Evolutionary conservation across 2,329 filamentous ascomycete genomes (phyloP), one percentile per base, ranked within the genome.

Genomic region (Herpotrichia juniperi): DNA sequence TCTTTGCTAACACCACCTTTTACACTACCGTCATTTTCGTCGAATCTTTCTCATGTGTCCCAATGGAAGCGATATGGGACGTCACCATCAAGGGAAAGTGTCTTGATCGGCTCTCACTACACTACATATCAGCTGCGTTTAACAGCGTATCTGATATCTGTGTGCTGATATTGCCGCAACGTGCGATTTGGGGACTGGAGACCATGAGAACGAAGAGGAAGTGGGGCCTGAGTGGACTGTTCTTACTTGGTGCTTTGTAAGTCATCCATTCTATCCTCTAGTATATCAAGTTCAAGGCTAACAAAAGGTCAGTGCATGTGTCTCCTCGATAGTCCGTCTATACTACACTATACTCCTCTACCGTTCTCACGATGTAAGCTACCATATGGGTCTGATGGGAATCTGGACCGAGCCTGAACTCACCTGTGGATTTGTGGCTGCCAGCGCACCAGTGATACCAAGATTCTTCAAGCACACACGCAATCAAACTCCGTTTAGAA

Each of bases 141-240:
- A 66, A 66, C 49, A 56, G 50, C 6, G 51, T 51, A 9, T 60
- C 57, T 35, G 63, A 64, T 39, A 31, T 63, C 2, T 49, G 62
- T 17, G 48, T 59, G n/a, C 39, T 66, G 2, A 31, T 54, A 1
- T 46, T 66, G 4, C 63, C 63, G 3, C 56, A 62, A 25, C 56
- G 56, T 14, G 46, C 59, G 2, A 61, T 66, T 24, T 61, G 54
- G 57, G 35, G 31, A 1, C 49, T 65, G 31, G 49, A 57, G 12
- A 45, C 62, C 24, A 46, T 46, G 9, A 45, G 45, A 5, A 35
- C 11, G 11, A 50, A 44, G 45, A 43, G 51, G 4, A 61, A 57
- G 28, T 48, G 34, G 45, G 58, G 51, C 10, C 45, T 63, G 1
- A 55, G 53, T 32, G 50, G 49, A 6, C 58, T 58, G 1, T 61